Base-by-base conservation (phyloP, 2,329 filamentous ascomycete genomes). In the Rutstroemia sp. region DNA sequence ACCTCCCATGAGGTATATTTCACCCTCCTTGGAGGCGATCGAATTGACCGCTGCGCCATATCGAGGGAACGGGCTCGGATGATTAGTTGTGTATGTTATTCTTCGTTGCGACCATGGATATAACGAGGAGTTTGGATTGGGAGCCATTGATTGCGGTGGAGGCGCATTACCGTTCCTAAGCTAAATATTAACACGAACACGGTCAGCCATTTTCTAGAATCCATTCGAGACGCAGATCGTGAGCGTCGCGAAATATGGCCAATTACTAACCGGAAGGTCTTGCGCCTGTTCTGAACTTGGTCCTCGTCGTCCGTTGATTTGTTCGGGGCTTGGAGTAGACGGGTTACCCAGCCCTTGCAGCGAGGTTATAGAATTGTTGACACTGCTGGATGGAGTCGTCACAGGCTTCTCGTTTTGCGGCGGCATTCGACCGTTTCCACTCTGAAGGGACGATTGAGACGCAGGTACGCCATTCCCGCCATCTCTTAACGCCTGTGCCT, bases 11-110 rank as follows among this genome's bases (percentile, higher is more conserved):
- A 99, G 80, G 68, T 97, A 99, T 57, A 99, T 88, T 65, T 95
- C 90, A 58, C 95, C 95, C 72, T 99, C 94, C 73, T 97, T 97
- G 40, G 92, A 96, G 23, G 92, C 88, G 16, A 87, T 80, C 0
- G 91, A 82, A 71, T 99, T 99, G 70, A 96, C 92, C 6, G 95
- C 94, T 51, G 95, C 91, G 69, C 94, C 94, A 79, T 99, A 99
- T 70, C 94, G 85, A 14, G 94, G 94, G 65, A 99, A 99, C 0
- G 94, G 94, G 64, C 89, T 92, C 10, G 86, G 81, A 67, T 91
- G 86, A 2, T 86, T 81, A 5, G 89, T 84, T 16, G 89, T 89
- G 71, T 96, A 96, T 62, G 88, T 92, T 53, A 99, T 73, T 56
- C 89, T 84, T 58, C 90, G 85, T 70, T 95, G 89, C 61, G 92